Conservation (phyloP, 1,139 yeast genomes). For the Diutina sp. region DNA sequence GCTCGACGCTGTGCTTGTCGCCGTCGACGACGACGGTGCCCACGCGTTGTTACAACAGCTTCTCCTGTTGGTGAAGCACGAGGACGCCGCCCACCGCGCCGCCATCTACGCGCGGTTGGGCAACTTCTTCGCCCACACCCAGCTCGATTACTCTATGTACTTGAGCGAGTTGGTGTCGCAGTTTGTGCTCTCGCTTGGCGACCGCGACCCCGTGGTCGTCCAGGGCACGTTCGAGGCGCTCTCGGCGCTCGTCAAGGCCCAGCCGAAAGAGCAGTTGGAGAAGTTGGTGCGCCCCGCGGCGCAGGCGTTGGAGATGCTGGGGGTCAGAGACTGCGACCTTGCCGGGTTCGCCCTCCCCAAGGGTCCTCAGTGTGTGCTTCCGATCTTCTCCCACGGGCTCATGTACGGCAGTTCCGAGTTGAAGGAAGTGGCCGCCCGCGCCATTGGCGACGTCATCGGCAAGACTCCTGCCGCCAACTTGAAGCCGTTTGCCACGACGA, state of each 20-base stretch:
- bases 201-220: slow-evolving; percentile 51
- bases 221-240: slow-evolving; percentile 59
- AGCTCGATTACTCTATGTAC: slow-evolving; percentile 61
- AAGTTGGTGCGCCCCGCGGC: slow-evolving; percentile 66
- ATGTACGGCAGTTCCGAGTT: slow-evolving; percentile 86
- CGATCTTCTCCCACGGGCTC: slow-evolving; percentile 87
- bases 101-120: slow-evolving; percentile 61
- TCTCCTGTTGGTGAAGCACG: slow-evolving; percentile 63
- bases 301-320: slow-evolving; percentile 58
- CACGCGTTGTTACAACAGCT: slow-evolving; percentile 80
- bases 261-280: slow-evolving; percentile 60
- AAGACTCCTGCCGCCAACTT: slow-evolving; percentile 74
- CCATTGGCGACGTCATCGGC: slow-evolving; percentile 77
- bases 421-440: slow-evolving; percentile 78
- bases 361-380: slow-evolving; percentile 83
- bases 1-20: slow-evolving; percentile 53
- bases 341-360: slow-evolving; percentile 70
- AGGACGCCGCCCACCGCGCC: slow-evolving; percentile 54
- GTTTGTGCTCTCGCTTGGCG: slow-evolving; percentile 64
- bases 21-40: slow-evolving; percentile 73
- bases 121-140: slow-evolving; percentile 40
- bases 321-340: slow-evolving; percentile 50
- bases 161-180: slow-evolving; percentile 64
- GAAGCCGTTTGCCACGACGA: slow-evolving; percentile 81
- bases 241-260: slow-evolving; percentile 52